phyloP scores from a whole-genome alignment of 2,329 filamentous ascomycete genomes.

The Nothophoma quercina region DNA sequence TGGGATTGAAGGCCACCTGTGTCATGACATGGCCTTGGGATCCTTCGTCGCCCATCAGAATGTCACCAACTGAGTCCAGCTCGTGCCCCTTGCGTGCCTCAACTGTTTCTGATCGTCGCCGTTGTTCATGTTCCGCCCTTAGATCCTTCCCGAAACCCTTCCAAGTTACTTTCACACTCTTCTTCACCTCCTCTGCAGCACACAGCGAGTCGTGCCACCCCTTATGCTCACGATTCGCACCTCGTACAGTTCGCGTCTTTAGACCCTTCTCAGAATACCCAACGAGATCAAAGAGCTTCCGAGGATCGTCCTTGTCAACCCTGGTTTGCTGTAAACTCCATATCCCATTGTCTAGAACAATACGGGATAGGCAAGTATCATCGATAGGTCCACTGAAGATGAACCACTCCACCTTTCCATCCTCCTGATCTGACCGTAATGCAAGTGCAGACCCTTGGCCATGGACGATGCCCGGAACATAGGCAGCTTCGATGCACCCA shows the following conservation, averaged over 20 bases:
- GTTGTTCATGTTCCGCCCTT: slow-evolving; percentile 1
- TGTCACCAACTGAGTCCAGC: background rate
- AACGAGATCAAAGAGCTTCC: slow-evolving; percentile 32
- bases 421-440: slow-evolving; percentile 18
- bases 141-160: slow-evolving; percentile 15
- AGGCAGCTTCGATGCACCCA: slow-evolving; percentile 27
- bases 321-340: background rate
- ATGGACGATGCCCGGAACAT: slow-evolving; percentile 26
- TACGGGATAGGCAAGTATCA: background rate
- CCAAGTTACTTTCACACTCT: slow-evolving; percentile 19
- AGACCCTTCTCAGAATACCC: slow-evolving; percentile 21
- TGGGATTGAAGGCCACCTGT: no score
- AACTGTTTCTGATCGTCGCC: background rate
- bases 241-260: slow-evolving; percentile 5
- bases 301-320: background rate
- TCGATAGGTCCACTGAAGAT: slow-evolving; percentile 25
- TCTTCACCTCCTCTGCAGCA: slow-evolving; percentile 48
- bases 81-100: background rate
- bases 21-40: no score
- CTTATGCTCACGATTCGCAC: slow-evolving; percentile 27
- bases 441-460: slow-evolving; percentile 32
- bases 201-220: slow-evolving; percentile 26
- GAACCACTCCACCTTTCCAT: slow-evolving; percentile 31
- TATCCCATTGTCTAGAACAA: background rate
- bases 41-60: background rate